Base-by-base conservation (phyloP, 2,329 filamentous ascomycete genomes). In the Sporothrix schenckii region DNA sequence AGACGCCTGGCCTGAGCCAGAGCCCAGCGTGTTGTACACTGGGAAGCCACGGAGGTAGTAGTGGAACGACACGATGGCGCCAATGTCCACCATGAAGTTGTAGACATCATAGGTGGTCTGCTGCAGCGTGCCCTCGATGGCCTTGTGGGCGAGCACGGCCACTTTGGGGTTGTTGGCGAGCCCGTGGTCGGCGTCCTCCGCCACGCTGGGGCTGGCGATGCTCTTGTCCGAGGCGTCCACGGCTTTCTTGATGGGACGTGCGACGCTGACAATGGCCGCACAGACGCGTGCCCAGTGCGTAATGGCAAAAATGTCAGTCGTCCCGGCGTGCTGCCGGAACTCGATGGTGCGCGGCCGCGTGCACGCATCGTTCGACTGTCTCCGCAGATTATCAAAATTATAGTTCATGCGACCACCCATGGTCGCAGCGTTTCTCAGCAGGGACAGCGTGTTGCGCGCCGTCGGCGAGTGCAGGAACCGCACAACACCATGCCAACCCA, bases 261-360 rank as follows among this genome's bases (percentile, higher is more conserved):
- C 47, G 13, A 3, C 1, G 56, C 65, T 1, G 4, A 70, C 65
- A 4, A 72, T 16, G 3, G 39, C 34, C 1, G 6, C 30, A 21
- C 71, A 72, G 1, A 72, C 50, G 4, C 39, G 41, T 19, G 61
- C 44, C 69, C 71, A 72, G 1, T 50, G 34, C 4, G 5, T 47
- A 4, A 68, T 70, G 14, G 61, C 68, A 9, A 19, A 47, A 9
- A 66, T 10, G 13, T 68, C 63, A 5, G 44, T 68, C 16, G 71
- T 72, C n/a, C 65, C 65, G 1, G 34, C 71, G 41, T 72, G 68
- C 27, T 72, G 68, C 7, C 71, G 30, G 30, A 72, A 72, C 41
- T 70, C 68, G 21, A 72, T 60, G 0, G 71, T 70, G 11, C 56
- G 63, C 0, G 68, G 71, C 13, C 24, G 14, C 3, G 4, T 7